Base-by-base conservation (phyloP, 2,329 filamentous ascomycete species). In the Teratosphaeriaceae sp. region DNA sequence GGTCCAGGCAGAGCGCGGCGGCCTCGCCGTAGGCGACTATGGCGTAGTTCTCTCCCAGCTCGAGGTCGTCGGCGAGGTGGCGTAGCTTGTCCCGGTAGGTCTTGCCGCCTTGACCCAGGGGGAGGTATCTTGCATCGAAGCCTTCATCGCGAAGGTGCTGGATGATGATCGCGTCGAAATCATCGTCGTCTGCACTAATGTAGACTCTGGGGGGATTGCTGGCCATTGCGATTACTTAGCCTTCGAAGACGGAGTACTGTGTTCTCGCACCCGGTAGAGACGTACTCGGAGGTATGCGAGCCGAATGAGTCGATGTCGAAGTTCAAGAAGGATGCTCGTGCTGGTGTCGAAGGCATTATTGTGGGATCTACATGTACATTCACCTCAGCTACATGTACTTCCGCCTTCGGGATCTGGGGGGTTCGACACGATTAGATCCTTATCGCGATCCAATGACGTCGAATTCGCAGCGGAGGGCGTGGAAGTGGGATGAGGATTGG, bases 141-240 rank as follows among this genome's bases (percentile, higher is more conserved):
- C 67, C 65, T 49, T 71, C 67, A 45, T 67, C 61, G 48, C 58
- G 58, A 53, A 68, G 65, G 35, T 65, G 57, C 8, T 65, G 51
- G 13, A 71, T 48, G 4, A 63, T 56, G n/a, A 54, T 52, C 18
- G 59, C 53, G 24, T 69, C 64, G 38, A 68, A 65, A 29, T 65
- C 57, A 3, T 60, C 51, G 27, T 63, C 58, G 18, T 65, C 53
- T 39, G 62, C 58, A 3, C 66, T 66, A n/a, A 71, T 52, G 48
- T 61, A 65, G 5, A 71, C 49, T 36, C 59, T 61, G 29, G 53
- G 52, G 12, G 52, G 49, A 41, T 48, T 47, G 35, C 52, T 53
- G 43, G 31, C 26, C n/a, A n/a, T n/a, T n/a, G n/a, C n/a, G n/a
- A n/a, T n/a, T n/a, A n/a, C n/a, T n/a, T n/a, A n/a, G n/a, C n/a